Conservation (phyloP, 2,329 filamentous ascomycete genomes). For the Clarireedia monteithiana region DNA sequence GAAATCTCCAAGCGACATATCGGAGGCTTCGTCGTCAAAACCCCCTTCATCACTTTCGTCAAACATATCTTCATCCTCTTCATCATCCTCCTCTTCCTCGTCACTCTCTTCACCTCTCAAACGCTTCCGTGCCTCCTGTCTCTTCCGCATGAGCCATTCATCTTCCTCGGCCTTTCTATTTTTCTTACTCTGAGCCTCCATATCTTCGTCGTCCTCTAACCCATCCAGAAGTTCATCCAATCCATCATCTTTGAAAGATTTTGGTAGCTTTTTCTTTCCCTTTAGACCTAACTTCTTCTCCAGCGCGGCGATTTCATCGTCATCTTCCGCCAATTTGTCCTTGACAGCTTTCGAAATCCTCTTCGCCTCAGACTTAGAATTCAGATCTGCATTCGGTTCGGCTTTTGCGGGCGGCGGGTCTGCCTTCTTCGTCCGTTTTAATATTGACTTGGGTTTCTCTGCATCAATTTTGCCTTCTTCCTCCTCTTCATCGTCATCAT, state of each 20-base stretch:
- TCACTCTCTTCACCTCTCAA: constrained; percentile 2
- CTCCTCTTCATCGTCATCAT: constrained; percentile 2
- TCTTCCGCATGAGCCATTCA: constrained; percentile 52
- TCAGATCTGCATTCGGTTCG: constrained; percentile 19
- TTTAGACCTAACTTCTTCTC: constrained; percentile 82
- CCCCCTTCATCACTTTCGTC: constrained; percentile 16
- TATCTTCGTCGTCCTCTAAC: constrained; percentile 46
- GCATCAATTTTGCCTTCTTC: constrained; percentile 6
- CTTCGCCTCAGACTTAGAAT: background rate
- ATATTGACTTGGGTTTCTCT: background rate
- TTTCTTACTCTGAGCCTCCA: constrained; percentile 39
- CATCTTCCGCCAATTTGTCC: constrained; percentile 67
- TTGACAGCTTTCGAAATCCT: constrained; percentile 35
- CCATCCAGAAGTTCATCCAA: constrained; percentile 65
- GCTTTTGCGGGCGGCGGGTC: constrained; percentile 21
- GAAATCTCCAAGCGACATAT: constrained; percentile 23
- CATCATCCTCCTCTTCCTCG: constrained; percentile 4
- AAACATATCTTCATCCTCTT: constrained; percentile 1
- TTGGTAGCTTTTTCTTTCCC: constrained; percentile 61
- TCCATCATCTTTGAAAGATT: constrained; percentile 73
- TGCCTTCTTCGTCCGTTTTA: constrained; percentile 1
- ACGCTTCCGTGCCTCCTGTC: constrained; percentile 36
- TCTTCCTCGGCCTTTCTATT: constrained; percentile 51
- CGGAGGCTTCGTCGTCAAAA: constrained; percentile 28
- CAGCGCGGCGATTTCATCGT: constrained; percentile 78